Percentiles rank a stretch among this genome's conserved stretches.
phyloP scores from a whole-genome alignment of 176 grass and related monocot genomes.

The Phoenix roebelenii region DNA sequence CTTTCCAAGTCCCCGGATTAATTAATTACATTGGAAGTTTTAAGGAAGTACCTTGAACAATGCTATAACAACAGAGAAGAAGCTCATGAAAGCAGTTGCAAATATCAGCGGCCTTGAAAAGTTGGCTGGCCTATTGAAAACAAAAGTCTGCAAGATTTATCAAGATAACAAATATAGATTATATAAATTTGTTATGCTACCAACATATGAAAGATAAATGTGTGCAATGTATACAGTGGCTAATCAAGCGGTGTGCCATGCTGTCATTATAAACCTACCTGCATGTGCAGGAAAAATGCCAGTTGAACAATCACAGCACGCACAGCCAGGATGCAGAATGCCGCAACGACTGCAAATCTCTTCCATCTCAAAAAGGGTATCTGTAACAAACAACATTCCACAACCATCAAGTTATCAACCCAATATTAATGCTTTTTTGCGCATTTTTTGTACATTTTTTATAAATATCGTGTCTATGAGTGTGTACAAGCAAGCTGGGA shows the following conservation, averaged over 20 bases:
- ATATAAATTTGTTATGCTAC: no score
- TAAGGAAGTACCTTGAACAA: slow-evolving; percentile 68
- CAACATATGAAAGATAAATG: no score
- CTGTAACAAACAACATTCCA: slow-evolving; percentile 21
- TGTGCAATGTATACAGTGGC: no score
- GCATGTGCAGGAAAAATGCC: slow-evolving; percentile 95
- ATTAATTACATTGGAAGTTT: background rate
- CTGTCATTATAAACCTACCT: slow-evolving; percentile 24
- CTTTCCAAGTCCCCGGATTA: no score
- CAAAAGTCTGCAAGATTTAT: slow-evolving; percentile 61
- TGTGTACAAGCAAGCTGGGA: no score
- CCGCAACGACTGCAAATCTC: slow-evolving; percentile 88
- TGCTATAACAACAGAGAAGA: slow-evolving; percentile 99
- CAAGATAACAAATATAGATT: background rate
- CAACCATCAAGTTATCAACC: background rate
- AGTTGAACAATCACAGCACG: slow-evolving; percentile 97
- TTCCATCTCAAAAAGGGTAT: slow-evolving; percentile 86
- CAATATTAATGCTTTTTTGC: no score
- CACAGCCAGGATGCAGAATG: slow-evolving; percentile 80
- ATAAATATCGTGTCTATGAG: no score
- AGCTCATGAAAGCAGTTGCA: slow-evolving; percentile 93
- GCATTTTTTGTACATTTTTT: no score
- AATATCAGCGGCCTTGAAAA: slow-evolving; percentile 74
- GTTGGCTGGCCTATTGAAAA: slow-evolving; percentile 60
- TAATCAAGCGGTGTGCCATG: no score